Percentiles rank a stretch among this genome's conserved stretches.
These are phyloP conservation scores for Aspergillus tamarii DNA, from an alignment of 2,329 filamentous ascomycete species.

Conservation along the genomic window DNA sequence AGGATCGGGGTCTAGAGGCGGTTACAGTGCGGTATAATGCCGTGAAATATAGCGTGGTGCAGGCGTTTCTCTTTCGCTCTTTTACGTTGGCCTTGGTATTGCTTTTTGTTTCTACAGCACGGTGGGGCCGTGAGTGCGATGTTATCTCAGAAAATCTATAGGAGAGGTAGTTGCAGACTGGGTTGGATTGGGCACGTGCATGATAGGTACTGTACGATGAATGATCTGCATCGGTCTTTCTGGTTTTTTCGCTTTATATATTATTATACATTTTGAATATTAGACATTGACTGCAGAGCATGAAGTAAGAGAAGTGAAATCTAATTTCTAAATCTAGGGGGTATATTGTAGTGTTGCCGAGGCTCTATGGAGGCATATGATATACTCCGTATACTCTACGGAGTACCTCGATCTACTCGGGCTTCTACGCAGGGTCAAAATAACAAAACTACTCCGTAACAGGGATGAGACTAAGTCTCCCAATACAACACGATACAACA, in stretches of 20 bases:
- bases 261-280: not conserved
- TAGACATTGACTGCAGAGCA: not conserved
- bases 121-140: not conserved
- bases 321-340: not conserved
- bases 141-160: not conserved
- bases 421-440: not conserved
- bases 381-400: not conserved
- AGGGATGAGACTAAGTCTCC: not conserved
- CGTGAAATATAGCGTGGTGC: not conserved
- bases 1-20: slow-evolving; percentile 79
- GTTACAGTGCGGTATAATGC: slow-evolving; percentile 85
- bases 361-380: not conserved
- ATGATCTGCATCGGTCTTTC: not conserved
- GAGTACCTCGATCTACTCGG: not conserved
- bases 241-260: not conserved
- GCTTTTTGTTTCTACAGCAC: not conserved
- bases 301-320: not conserved
- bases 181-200: not conserved
- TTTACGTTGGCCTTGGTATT: not conserved
- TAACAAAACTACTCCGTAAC: not conserved
- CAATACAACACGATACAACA: not conserved
- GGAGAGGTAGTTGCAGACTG: not conserved
- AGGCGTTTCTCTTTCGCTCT: not conserved
- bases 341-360: not conserved
- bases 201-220: slow-evolving; percentile 4